Evolutionary conservation across 495 filamentous ascomycete species (phyloP).

Genomic region (Sporormia fimetaria): DNA sequence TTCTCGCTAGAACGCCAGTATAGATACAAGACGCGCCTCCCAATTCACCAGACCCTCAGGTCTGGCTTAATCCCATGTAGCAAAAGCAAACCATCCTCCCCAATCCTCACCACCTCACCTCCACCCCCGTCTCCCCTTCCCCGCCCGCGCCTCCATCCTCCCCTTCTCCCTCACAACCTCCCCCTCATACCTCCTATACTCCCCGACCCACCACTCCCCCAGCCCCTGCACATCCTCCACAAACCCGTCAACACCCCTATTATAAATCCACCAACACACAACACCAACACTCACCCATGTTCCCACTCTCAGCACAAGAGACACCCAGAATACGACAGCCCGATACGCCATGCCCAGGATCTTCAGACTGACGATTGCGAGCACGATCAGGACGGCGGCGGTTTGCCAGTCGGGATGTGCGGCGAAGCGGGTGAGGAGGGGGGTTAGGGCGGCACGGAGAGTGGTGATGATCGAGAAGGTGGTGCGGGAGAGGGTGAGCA

Average conservation of each 20-base stretch:
- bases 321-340: slow-evolving; percentile 62
- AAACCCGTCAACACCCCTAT: slow-evolving; percentile 51
- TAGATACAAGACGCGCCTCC: too few species aligned
- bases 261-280: slow-evolving; percentile 46
- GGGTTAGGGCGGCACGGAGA: slow-evolving; percentile 28
- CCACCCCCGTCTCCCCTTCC: slow-evolving; percentile 20
- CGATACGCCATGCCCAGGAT: slow-evolving; percentile 56
- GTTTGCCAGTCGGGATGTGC: slow-evolving; percentile 50
- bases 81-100: not conserved
- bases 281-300: slow-evolving; percentile 48
- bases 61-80: too few species aligned
- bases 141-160: slow-evolving; percentile 20
- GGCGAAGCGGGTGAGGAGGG: slow-evolving; percentile 40
- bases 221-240: slow-evolving; percentile 47
- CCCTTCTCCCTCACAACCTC: slow-evolving; percentile 11
- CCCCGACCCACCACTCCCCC: slow-evolving; percentile 40
- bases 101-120: not conserved
- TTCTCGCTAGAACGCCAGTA: too few species aligned
- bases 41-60: too few species aligned
- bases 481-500: slow-evolving; percentile 10
- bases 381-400: slow-evolving; percentile 42
- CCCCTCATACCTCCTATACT: slow-evolving; percentile 33
- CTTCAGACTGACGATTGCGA: slow-evolving; percentile 52
- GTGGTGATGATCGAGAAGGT: slow-evolving; percentile 3
- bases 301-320: slow-evolving; percentile 43